Evolutionary conservation across 208 protist genomes (phyloP), one percentile per base, ranked within the genome.

Genomic region (Angomonas deanei): DNA sequence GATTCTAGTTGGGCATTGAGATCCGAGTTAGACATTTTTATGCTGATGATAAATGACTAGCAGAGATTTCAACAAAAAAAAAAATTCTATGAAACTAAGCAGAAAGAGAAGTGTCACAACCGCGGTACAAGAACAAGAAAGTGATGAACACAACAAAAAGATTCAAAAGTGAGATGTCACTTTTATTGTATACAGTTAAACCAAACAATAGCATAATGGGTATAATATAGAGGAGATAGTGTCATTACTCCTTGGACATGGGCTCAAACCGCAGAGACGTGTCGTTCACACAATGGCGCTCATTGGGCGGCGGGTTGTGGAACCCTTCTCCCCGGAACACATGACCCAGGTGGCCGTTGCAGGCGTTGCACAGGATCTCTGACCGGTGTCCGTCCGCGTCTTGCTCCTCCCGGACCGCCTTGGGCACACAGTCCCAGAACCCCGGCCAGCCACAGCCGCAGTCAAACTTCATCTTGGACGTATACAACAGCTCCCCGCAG

Each of bases 341-440:
- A 66, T 98, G 94, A 0, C 94, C 94, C 21, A 98, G 80, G 71
- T 98, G 94, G 17, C 91, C 74, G 56, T 91, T 92, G 73, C 94
- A 98, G 27, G 82, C 77, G 53, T 88, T 90, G 68, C 94, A 98
- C 55, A 97, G 50, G 76, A 98, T 97, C 56, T 98, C 94, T 0
- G 64, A 77, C 1, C 94, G 79, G 1, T 74, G 71, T 5, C 86
- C 80, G 36, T 89, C 85, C 10, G 61, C 66, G 69, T 97, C 90
- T 11, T 74, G 78, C 66, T 86, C 70, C 68, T 91, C 82, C 3
- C 82, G 84, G 38, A 97, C 88, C 8, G 70, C 70, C 42, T 78
- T 78, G 0, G 80, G 83, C 13, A 93, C 65, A 66, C 86, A 93
- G 63, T 94, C 84, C 62, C 77, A 91, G 64, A 95, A 97, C 0